phyloP scores from a whole-genome alignment of 78 protist genomes.

The Dictyostelium firmibasis region DNA sequence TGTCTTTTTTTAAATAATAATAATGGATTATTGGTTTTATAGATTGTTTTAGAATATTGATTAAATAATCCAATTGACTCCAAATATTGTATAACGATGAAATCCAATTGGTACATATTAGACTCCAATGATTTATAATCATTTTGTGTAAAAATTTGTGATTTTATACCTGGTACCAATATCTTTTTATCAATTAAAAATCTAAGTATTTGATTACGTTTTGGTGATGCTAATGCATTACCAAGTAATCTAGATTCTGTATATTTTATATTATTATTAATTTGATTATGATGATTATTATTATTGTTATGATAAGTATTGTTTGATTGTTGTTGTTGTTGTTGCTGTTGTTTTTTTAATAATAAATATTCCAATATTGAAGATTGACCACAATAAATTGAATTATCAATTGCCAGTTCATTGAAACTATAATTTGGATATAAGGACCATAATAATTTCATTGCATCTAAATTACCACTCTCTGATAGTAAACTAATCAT shows the following conservation, averaged over 20 bases:
- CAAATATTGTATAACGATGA: neutral
- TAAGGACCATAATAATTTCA: neutral
- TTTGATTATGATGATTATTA: neutral
- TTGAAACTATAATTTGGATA: neutral
- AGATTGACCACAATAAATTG: neutral
- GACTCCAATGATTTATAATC: neutral
- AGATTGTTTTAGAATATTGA: neutral
- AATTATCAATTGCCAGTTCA: neutral
- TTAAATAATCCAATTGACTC: neutral
- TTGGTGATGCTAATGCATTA: neutral
- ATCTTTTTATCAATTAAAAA: neutral
- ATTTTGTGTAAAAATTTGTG: neutral
- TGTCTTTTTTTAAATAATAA: neutral
- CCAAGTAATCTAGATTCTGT: constrained; percentile 14
- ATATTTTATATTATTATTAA: neutral
- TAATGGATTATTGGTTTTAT: neutral
- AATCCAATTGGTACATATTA: neutral
- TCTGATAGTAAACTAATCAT: neutral
- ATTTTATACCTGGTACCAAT: neutral
- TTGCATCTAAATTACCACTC: neutral
- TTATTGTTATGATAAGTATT: neutral
- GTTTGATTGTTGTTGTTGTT: neutral
- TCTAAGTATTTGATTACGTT: neutral
- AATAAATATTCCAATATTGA: neutral
- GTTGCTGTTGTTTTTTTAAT: neutral